Evolutionary conservation across 441 rosid genomes (phyloP).

Genomic region (Croton laevigatus): DNA sequence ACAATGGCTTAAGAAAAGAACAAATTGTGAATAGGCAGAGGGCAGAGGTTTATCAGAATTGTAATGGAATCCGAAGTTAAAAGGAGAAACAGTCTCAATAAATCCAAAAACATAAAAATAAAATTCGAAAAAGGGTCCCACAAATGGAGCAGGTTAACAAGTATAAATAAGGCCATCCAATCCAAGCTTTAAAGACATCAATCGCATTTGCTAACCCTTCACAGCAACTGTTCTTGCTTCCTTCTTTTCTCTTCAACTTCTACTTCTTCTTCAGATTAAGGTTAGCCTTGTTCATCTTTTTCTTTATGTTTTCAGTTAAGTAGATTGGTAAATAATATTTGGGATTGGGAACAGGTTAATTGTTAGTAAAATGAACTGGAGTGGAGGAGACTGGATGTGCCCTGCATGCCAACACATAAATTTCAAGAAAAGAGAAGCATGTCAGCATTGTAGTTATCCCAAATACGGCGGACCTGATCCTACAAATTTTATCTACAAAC

Average conservation of each 20-base stretch:
- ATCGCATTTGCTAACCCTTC: no score
- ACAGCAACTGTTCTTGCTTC: no score
- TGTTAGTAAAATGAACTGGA: slow-evolving; percentile 74
- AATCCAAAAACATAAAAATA: neutral
- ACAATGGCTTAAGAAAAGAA: slow-evolving; percentile 20
- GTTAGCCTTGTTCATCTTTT: neutral
- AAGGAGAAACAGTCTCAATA: slow-evolving; percentile 15
- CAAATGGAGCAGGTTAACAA: slow-evolving; percentile 10
- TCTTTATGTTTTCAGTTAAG: no score
- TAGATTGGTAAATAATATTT: no score
- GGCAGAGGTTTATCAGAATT: slow-evolving; percentile 1
- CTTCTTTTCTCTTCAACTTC: slow-evolving; percentile 1
- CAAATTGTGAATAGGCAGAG: slow-evolving; percentile 18
- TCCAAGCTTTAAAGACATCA: slow-evolving; percentile 34
- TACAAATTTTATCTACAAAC: slow-evolving; percentile 32
- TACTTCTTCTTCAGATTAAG: neutral
- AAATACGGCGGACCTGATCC: slow-evolving; percentile 84
- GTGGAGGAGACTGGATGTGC: slow-evolving; percentile 96
- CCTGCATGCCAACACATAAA: slow-evolving; percentile 85
- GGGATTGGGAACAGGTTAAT: no score
- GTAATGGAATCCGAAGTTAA: slow-evolving; percentile 26
- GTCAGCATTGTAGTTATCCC: slow-evolving; percentile 80
- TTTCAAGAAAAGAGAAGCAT: slow-evolving; percentile 81
- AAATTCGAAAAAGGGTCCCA: slow-evolving; percentile 19
- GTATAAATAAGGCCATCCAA: slow-evolving; percentile 37